Evolutionary conservation across 2,329 filamentous ascomycete species (phyloP).

Genomic region (Apiospora kogelbergensis): DNA sequence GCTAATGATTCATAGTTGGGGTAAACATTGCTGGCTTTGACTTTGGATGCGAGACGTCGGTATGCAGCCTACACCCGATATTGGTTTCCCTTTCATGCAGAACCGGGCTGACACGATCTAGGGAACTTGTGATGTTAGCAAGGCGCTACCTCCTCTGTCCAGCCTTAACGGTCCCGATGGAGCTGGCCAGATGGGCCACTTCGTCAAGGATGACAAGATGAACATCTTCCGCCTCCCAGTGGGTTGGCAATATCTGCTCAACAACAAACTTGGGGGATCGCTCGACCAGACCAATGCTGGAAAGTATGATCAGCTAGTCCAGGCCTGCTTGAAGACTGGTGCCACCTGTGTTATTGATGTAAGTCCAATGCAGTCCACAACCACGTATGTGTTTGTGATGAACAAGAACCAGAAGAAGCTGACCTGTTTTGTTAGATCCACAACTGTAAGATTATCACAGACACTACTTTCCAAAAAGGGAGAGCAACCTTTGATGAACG

Average conservation of each 20-base stretch:
- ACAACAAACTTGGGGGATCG: slow-evolving; percentile 47
- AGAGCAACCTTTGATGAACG: not conserved
- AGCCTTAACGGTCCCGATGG: slow-evolving; percentile 19
- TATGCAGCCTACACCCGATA: slow-evolving; percentile 5
- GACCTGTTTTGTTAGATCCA: slow-evolving; percentile 34
- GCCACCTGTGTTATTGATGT: slow-evolving; percentile 58
- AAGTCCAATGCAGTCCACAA: not conserved
- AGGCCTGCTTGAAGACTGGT: slow-evolving; percentile 55
- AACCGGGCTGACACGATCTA: not conserved
- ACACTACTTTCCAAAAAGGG: not conserved
- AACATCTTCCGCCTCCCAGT: slow-evolving; percentile 59
- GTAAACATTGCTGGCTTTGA: slow-evolving; percentile 26
- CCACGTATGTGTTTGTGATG: not conserved
- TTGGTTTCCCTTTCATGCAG: not conserved
- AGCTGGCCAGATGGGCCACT: slow-evolving; percentile 55
- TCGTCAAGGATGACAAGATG: slow-evolving; percentile 50
- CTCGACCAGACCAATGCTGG: slow-evolving; percentile 48
- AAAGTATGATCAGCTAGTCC: slow-evolving; percentile 55
- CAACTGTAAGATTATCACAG: slow-evolving; percentile 38
- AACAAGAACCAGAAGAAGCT: not conserved
- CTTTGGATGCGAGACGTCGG: slow-evolving; percentile 22
- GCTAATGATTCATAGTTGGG: slow-evolving; percentile 13
- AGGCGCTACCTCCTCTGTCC: slow-evolving; percentile 16
- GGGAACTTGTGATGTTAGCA: slow-evolving; percentile 18
- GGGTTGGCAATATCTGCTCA: slow-evolving; percentile 61